Conservation (phyloP, 2,329 filamentous ascomycete species). For the Venturia oleaginea region DNA sequence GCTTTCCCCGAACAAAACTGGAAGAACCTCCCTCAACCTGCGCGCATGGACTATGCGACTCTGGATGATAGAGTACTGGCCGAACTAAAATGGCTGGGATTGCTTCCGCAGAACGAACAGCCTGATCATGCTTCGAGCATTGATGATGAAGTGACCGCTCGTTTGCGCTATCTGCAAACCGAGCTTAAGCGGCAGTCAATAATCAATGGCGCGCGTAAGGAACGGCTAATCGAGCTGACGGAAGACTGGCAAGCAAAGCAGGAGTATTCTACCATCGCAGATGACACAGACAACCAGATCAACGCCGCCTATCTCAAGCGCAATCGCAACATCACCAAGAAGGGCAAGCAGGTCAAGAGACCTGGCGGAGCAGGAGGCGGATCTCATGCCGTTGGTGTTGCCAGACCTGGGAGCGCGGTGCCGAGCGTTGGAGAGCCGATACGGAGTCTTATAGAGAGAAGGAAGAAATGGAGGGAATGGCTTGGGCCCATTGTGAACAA, state of each 20-base stretch:
- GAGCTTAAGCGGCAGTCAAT: conserved; percentile 76
- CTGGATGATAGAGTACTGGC: conserved; percentile 87
- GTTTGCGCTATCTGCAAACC: conserved; percentile 74
- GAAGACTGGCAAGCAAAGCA: conserved; percentile 92
- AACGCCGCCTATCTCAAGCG: conserved; percentile 94
- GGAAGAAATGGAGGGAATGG: conserved; percentile 79
- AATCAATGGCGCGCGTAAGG: conserved; percentile 83
- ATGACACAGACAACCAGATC: conserved; percentile 91
- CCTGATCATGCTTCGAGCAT: conserved; percentile 82
- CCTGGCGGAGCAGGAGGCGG: conserved; percentile 67
- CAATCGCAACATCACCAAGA: conserved; percentile 87
- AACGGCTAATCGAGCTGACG: conserved; percentile 75
- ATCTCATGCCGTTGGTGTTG: conserved; percentile 43
- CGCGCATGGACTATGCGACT: conserved; percentile 63
- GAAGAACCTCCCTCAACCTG: conserved; percentile 51
- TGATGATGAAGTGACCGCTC: conserved; percentile 89
- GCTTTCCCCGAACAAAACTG: conserved; percentile 73
- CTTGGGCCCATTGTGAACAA: conserved; percentile 88
- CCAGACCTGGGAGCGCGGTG: conserved; percentile 50
- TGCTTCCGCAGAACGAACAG: conserved; percentile 59
- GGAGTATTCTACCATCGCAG: conserved; percentile 92
- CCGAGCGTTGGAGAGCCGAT: conserved; percentile 79
- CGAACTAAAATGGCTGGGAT: conserved; percentile 83
- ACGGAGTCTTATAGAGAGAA: conserved; percentile 83
- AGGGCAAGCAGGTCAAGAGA: conserved; percentile 74